Base-by-base conservation (phyloP, 2,329 filamentous ascomycete genomes). In the Pleomassaria siparia region DNA sequence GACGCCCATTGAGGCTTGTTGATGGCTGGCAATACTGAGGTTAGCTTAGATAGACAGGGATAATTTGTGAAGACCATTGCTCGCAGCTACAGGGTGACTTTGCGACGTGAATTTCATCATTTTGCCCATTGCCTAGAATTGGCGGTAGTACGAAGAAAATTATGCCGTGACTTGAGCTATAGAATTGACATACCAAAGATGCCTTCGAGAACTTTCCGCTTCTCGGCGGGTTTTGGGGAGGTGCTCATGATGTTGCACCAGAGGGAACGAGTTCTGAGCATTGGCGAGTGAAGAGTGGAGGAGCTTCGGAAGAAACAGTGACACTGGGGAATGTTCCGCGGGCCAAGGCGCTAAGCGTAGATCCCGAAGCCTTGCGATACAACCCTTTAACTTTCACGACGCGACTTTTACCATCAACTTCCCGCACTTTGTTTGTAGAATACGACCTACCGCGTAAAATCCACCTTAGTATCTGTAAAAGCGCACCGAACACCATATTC, bases 1-100 rank as follows among this genome's bases (percentile, higher is more conserved):
- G 87, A 90, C 63, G 92, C 83, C 62, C 86, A 88, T 63, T 85
- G 79, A 22, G 94, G 94, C 74, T 99, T 99, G 76, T 96, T 90
- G 72, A 99, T 87, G 70, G 89, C 92, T n/a, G n/a, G n/a, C n/a
- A n/a, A n/a, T n/a, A n/a, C n/a, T n/a, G n/a, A n/a, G n/a, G n/a
- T n/a, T n/a, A n/a, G n/a, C n/a, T n/a, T n/a, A n/a, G n/a, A n/a
- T n/a, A n/a, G n/a, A n/a, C n/a, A n/a, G n/a, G n/a, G n/a, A n/a
- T n/a, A n/a, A n/a, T n/a, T n/a, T n/a, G n/a, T n/a, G n/a, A n/a
- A n/a, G n/a, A n/a, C n/a, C n/a, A n/a, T n/a, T n/a, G n/a, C n/a
- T n/a, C n/a, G n/a, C n/a, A n/a, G n/a, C n/a, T n/a, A n/a, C n/a
- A n/a, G n/a, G n/a, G n/a, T n/a, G n/a, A 36, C 12, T 46, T 37